These are phyloP conservation scores for Pholiota adiposa DNA, from an alignment of 1,284 basidiomycete genomes.

Conservation along the genomic window DNA sequence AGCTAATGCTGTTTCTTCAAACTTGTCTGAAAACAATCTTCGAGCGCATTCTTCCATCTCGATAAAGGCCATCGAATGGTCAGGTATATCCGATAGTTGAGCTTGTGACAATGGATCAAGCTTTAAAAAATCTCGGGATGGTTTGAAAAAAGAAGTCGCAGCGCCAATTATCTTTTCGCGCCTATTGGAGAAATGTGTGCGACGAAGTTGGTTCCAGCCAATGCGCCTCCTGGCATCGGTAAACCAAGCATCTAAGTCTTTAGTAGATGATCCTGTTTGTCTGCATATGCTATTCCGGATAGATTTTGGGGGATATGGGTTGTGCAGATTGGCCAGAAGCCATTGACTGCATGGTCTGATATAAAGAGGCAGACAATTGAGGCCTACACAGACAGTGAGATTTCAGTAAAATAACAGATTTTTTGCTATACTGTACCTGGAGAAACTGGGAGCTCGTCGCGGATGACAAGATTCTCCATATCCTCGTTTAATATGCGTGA, in stretches of 20 bases:
- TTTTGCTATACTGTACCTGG: background rate
- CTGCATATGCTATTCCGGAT: constrained; percentile 34
- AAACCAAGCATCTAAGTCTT: constrained; percentile 54
- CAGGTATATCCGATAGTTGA: background rate
- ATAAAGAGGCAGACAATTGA: constrained; percentile 27
- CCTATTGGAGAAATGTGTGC: constrained; percentile 40
- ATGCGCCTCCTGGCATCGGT: constrained; percentile 50
- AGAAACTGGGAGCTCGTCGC: background rate
- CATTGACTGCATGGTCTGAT: constrained; percentile 42
- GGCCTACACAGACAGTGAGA: background rate
- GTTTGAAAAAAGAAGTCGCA: constrained; percentile 41
- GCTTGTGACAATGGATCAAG: background rate
- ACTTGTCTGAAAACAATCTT: constrained; percentile 21
- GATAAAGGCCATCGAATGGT: constrained; percentile 31
- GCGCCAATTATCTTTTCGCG: constrained; percentile 40
- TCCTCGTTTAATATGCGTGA: background rate
- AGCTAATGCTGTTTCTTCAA: constrained; percentile 24
- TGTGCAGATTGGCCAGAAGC: constrained; percentile 49
- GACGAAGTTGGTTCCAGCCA: constrained; percentile 52
- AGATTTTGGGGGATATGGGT: constrained; percentile 50
- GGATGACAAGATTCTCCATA: background rate
- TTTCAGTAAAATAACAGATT: background rate
- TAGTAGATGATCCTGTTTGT: constrained; percentile 24
- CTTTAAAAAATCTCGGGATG: background rate
- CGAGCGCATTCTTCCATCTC: constrained; percentile 37